These are phyloP conservation scores for Echites panduratus DNA, from an alignment of 257 asterid species.

Conservation along the genomic window DNA sequence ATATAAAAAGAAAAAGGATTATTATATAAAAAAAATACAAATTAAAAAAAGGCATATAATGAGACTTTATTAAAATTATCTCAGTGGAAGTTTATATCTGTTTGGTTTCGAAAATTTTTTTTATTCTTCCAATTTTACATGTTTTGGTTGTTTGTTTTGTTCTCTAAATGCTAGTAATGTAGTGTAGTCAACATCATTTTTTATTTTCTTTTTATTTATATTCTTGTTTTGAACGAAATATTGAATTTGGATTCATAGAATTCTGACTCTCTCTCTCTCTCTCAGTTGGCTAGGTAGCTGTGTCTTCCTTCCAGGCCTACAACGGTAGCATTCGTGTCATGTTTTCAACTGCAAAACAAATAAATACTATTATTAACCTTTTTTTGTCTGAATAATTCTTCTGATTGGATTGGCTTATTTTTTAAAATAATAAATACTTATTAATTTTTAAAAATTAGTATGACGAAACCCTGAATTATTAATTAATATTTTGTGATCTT, in stretches of 20 bases:
- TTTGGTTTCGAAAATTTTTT: neutral
- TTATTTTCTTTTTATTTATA: neutral
- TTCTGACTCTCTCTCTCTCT: neutral
- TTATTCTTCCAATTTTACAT: no score
- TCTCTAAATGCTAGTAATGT: neutral
- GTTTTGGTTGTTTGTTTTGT: neutral
- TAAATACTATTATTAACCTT: no score
- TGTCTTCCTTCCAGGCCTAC: conserved; percentile 11
- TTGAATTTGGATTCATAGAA: neutral
- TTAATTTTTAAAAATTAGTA: no score
- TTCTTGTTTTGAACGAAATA: neutral
- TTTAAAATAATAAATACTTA: no score
- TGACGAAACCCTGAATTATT: no score
- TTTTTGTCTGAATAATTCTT: no score
- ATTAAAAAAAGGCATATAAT: no score
- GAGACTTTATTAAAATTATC: neutral
- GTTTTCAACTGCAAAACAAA: neutral
- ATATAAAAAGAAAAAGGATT: no score
- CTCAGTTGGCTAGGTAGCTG: neutral
- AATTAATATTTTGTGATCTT: no score
- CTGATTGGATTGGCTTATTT: no score
- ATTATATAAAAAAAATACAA: no score
- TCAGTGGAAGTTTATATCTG: neutral
- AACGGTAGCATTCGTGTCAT: neutral
- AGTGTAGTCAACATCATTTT: neutral